These are phyloP conservation scores for Alisma plantagoaquatica DNA, from an alignment of 106 monocot species.

Conservation along the genomic window DNA sequence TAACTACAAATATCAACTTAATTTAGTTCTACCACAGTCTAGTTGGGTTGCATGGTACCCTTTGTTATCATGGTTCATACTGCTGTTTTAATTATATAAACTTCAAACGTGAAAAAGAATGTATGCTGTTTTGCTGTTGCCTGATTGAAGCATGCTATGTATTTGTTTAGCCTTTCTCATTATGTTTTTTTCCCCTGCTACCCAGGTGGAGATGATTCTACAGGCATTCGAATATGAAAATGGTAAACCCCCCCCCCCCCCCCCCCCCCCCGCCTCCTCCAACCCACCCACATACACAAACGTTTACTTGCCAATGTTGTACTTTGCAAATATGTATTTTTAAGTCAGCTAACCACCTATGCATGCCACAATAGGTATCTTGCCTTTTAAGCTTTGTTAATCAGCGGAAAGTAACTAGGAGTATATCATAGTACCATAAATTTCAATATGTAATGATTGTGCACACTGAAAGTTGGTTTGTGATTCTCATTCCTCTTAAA, in stretches of 20 bases:
- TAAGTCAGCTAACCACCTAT: background rate
- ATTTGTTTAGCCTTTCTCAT: background rate
- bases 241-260: too few species aligned
- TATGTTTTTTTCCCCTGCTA: conserved; percentile 12
- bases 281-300: too few species aligned
- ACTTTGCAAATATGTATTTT: background rate
- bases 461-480: too few species aligned
- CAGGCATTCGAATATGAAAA: conserved; percentile 97
- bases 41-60: background rate
- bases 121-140: background rate
- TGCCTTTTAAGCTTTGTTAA: background rate
- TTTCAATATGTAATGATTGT: too few species aligned
- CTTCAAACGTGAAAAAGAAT: background rate
- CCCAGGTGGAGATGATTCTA: conserved; percentile 99
- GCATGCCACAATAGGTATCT: background rate
- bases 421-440: too few species aligned
- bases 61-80: background rate
- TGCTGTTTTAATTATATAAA: background rate
- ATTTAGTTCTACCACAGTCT: too few species aligned
- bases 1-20: too few species aligned
- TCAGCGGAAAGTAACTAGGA: too few species aligned
- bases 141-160: background rate
- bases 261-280: too few species aligned
- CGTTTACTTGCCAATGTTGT: background rate
- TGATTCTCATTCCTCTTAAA: too few species aligned